Evolutionary conservation across 495 filamentous ascomycete genomes (phyloP).

Genomic region (Trichoderma erinaceum): DNA sequence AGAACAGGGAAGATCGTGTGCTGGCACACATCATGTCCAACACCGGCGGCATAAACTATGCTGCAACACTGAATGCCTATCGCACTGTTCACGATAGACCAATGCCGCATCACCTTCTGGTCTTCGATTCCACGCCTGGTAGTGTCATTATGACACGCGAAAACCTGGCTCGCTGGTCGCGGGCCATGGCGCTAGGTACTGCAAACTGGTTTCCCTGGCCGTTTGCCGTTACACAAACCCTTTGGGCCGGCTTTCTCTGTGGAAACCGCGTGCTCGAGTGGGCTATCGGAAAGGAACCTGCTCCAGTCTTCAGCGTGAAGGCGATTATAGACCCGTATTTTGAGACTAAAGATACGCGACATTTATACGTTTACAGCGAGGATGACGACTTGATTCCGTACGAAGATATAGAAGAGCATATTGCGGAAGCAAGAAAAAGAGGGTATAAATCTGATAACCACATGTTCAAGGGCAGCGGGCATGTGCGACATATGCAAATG

Average conservation of each 20-base stretch:
- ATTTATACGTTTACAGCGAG: conserved; percentile 49
- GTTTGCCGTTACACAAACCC: conserved; percentile 34
- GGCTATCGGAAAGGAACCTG: conserved; percentile 29
- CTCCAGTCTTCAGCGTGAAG: conserved; percentile 30
- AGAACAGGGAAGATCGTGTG: conserved; percentile 27
- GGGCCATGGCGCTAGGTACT: conserved; percentile 46
- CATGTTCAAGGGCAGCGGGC: conserved; percentile 47
- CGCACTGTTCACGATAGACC: conserved; percentile 30
- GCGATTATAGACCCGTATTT: conserved; percentile 31
- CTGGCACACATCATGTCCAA: conserved; percentile 49
- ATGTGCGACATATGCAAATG: conserved; percentile 50
- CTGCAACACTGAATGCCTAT: conserved; percentile 44
- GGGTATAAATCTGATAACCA: conserved; percentile 40
- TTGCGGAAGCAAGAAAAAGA: conserved; percentile 33
- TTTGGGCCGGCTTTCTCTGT: conserved; percentile 35
- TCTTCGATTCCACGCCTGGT: conserved; percentile 49
- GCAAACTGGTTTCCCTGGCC: conserved; percentile 37
- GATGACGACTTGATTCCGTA: conserved; percentile 50
- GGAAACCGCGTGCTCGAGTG: conserved; percentile 27
- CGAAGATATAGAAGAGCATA: conserved; percentile 47
- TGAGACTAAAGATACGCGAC: conserved; percentile 26
- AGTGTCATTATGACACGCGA: conserved; percentile 37
- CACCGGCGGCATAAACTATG: conserved; percentile 45
- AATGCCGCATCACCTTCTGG: conserved; percentile 41
- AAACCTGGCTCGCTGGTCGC: conserved; percentile 45